Conservation (phyloP, 140 eudicot genomes). For the Flaveria floridana region DNA sequence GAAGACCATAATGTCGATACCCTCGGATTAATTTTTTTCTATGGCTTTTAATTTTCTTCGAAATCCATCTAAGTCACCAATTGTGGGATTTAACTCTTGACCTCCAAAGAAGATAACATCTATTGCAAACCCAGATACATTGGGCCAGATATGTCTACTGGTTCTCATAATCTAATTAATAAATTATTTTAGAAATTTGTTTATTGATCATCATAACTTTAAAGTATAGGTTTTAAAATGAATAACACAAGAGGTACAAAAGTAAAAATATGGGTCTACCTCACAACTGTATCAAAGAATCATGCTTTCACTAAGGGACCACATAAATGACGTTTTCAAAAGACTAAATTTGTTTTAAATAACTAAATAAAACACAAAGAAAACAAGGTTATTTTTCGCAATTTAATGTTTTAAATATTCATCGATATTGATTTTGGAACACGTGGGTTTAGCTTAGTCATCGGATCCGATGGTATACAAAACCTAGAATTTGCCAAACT, state of each 20-base stretch:
- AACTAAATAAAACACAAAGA: not conserved
- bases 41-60: too few species aligned
- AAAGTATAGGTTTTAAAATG: not conserved
- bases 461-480: too few species aligned
- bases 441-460: too few species aligned
- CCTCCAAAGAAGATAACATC: too few species aligned
- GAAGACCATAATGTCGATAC: too few species aligned
- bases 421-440: not conserved
- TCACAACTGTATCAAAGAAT: slow-evolving; percentile 26
- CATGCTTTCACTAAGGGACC: slow-evolving; percentile 25
- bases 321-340: not conserved
- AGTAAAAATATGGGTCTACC: not conserved
- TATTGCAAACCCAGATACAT: too few species aligned
- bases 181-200: not conserved
- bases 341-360: not conserved
- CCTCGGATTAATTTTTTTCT: too few species aligned
- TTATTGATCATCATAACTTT: not conserved
- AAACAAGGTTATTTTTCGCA: not conserved
- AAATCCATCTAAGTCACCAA: too few species aligned
- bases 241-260: slow-evolving; percentile 10
- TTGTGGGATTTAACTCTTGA: too few species aligned
- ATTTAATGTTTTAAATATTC: not conserved
- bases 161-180: not conserved
- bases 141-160: too few species aligned
- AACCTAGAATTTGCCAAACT: too few species aligned